Conservation (phyloP, 768 basidiomycete genomes). For the Russula vinacea region DNA sequence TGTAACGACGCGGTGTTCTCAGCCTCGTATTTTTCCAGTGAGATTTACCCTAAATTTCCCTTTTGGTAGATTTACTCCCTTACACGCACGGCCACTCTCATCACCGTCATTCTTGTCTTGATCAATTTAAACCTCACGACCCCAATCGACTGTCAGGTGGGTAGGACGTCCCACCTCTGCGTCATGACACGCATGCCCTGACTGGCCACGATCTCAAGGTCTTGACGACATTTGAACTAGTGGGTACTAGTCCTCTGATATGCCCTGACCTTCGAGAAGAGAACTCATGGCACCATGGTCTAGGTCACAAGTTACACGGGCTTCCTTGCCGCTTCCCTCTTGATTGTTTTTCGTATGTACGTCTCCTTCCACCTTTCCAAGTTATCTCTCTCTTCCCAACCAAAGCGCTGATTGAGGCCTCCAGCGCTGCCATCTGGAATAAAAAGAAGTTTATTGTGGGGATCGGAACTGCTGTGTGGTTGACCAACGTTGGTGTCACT, state of each 20-base stretch:
- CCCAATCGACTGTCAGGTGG: background rate
- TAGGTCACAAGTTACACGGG: background rate
- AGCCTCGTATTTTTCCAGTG: background rate
- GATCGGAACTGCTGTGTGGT: background rate
- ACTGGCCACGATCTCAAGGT: background rate
- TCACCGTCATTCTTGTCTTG: background rate
- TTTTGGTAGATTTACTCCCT: constrained; percentile 1
- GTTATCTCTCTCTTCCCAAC: no score
- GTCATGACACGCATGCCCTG: background rate
- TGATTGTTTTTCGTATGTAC: background rate
- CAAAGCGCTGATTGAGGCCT: background rate
- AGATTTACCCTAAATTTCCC: no score
- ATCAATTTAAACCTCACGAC: background rate
- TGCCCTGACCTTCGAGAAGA: background rate
- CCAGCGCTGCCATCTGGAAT: background rate
- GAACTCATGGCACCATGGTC: background rate
- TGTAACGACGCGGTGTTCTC: background rate
- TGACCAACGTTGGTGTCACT: background rate
- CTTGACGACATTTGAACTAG: background rate
- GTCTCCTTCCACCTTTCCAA: background rate
- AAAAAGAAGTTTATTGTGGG: background rate
- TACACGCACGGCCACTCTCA: background rate
- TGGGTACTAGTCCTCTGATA: background rate
- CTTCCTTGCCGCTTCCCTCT: background rate
- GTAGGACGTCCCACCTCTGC: background rate